Evolutionary conservation across 805 yeast species (phyloP).

Genomic region (Wickerhamiella kazuoi): DNA sequence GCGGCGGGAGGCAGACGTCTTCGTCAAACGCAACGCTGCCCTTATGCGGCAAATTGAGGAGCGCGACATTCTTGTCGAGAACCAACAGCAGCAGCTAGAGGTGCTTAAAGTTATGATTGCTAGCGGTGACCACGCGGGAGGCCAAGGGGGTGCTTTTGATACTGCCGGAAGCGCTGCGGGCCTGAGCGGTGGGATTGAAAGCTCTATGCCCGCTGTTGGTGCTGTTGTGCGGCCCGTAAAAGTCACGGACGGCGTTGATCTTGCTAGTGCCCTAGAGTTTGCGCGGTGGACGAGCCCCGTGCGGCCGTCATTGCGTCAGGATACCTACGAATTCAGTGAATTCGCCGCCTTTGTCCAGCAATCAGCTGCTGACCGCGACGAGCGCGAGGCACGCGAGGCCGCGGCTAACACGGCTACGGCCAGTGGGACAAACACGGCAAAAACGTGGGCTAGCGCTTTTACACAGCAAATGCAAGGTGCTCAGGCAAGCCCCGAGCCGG

Average conservation of each 20-base stretch:
- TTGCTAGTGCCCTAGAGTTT: conserved; percentile 5
- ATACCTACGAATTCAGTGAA: conserved; percentile 11
- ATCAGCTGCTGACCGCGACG: background rate
- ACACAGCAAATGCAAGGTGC: background rate
- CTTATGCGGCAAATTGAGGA: conserved; percentile 42
- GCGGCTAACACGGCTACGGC: background rate
- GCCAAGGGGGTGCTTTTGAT: background rate
- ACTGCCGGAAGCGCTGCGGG: background rate
- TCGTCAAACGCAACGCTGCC: conserved; percentile 47
- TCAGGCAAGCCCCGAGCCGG: too few relatives aligned
- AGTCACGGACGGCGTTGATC: background rate
- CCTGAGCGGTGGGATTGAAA: conserved; percentile 9
- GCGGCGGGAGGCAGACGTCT: conserved; percentile 44
- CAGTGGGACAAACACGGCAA: background rate
- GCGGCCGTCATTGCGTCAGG: conserved; percentile 16
- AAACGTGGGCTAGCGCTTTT: background rate
- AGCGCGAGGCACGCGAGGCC: background rate
- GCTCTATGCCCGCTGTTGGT: background rate
- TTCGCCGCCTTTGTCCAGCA: conserved; percentile 6
- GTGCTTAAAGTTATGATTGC: conserved; percentile 43
- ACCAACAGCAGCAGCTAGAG: conserved; percentile 46
- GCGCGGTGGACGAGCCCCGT: conserved; percentile 15
- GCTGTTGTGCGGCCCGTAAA: background rate
- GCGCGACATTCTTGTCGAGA: conserved; percentile 47
- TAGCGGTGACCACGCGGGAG: conserved; percentile 12